Evolutionary conservation across 2,329 filamentous ascomycete species (phyloP).

Genomic region (Claviceps humidiphila): DNA sequence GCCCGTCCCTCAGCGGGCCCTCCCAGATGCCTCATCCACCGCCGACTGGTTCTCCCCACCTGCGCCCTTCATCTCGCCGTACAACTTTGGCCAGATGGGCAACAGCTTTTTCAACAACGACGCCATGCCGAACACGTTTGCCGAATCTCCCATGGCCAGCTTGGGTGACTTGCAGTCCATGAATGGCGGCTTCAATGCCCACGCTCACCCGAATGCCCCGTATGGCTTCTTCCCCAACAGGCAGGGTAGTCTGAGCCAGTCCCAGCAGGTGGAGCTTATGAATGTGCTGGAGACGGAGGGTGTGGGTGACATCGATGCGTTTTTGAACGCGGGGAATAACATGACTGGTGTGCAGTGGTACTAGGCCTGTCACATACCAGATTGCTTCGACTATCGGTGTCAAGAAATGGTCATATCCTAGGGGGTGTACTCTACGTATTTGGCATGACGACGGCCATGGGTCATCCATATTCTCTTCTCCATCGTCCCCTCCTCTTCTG

Average conservation of each 20-base stretch:
- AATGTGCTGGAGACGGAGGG: conserved; percentile 60
- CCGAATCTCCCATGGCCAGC: conserved; percentile 16
- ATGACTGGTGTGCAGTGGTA: conserved; percentile 21
- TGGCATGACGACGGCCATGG: no score
- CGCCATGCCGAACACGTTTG: conserved; percentile 17
- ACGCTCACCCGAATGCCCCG: conserved; percentile 4
- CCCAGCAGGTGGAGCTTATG: conserved; percentile 77
- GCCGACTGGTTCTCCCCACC: conserved; percentile 43
- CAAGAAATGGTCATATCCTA: no score
- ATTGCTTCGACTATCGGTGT: no score
- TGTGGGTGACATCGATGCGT: conserved; percentile 46
- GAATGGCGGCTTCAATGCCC: conserved; percentile 12
- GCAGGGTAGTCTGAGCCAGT: conserved; percentile 60
- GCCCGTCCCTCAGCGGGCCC: conserved; percentile 27
- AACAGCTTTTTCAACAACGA: conserved; percentile 28
- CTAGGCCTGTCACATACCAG: conserved; percentile 6
- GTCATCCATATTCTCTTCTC: no score
- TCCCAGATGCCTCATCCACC: conserved; percentile 27
- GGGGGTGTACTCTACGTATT: no score
- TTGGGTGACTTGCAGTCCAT: conserved; percentile 18
- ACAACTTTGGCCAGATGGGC: conserved; percentile 30
- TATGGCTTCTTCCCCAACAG: conserved; percentile 31
- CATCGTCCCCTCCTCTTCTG: no score
- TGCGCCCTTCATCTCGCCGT: conserved; percentile 39
- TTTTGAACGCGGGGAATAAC: conserved; percentile 30